Base-by-base conservation (phyloP, 805 yeast genomes). In the Yamadazyma laniorum region DNA sequence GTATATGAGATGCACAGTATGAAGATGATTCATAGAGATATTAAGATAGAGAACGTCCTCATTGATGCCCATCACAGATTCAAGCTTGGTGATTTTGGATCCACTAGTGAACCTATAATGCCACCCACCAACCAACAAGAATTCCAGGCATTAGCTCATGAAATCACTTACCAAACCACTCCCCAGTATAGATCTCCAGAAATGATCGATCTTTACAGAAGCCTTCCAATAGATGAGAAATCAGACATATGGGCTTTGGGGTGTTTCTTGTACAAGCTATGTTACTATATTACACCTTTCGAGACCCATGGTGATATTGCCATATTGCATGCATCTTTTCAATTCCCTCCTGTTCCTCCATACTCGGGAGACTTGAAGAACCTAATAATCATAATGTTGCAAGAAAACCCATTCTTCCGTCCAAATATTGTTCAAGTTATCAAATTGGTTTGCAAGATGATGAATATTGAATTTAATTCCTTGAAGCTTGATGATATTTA, bases 191-290 rank as follows among this genome's bases (percentile, higher is more conserved):
- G 99, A 46, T 73, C 95, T 0, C 99, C 99, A 0, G 99, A 91
- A 57, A 93, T 91, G 98, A 77, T 91, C 40, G 97, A 91, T 61
- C 71, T 90, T 18, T 82, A 83, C 56, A 70, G 88, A 32, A 85
- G 89, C 5, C 65, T 80, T 32, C 93, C 96, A 2, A 85, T 91
- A 28, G 93, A 91, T 60, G 95, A 90, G 52, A 88, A 88, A 60
- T 74, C 91, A 6, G 99, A 91, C 63, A 85, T 91, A 33, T 91
- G 99, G 99, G 99, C 99, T 0, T 65, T 91, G 33, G 99, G 99
- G 8, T 82, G 93, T 22, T 86, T 93, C 45, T 69, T 93, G 35
- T 91, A 86, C 69, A 91, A 91, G 57, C 68, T 91, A 44, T 83
- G 96, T 62, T 91, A 85, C 63, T 91, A 87, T 61, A 90, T 85